Evolutionary conservation across 176 grass and related monocot species (phyloP), one percentile per base, ranked within the genome.

Genomic region (Phoenix roebelenii): DNA sequence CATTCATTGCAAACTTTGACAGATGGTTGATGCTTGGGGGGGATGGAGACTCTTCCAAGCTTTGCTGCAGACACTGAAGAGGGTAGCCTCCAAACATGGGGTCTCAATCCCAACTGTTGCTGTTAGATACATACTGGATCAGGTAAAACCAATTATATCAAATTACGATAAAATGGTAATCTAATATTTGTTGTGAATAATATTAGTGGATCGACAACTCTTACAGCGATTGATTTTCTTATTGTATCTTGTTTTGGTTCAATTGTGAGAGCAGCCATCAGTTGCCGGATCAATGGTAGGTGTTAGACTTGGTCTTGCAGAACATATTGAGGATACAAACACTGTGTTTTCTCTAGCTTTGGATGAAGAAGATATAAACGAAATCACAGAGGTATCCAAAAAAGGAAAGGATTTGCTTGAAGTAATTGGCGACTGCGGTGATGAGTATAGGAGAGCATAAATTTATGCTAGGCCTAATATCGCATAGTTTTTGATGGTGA

Each of bases 201-300:
- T 30, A 14, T 12, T 12, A 44, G 5, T 14, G 35, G 35, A 12
- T 44, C 35, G 12, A 44, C 35, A 44, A 44, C 35, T 44, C 10
- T 44, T 12, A 44, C 35, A 12, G 35, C 0, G 10, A 12, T 26
- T 17, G 4, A 26, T 26, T 30, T 55, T 25, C 6, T 20, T 35
- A 29, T 7, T 60, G 16, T 44, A 44, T 44, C 2, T 14, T 48
- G 15, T n/a, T 67, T 48, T 76, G 22, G 22, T 54, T 71, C 55
- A 20, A 5, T 10, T 44, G 10, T 44, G 7, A 3, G 23, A 66
- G 20, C 28, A 97, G 92, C 83, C 75, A 56, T 71, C 80, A 7
- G 92, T 97, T 50, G 92, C 87, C 10, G 87, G 87, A 63, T 97
- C 92, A 7, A 97, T 97, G 92, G 77, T 97, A 51, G 92, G 87